A percentile compares a stretch with the other conserved stretches of the same genome.
These are phyloP conservation scores for Hebeloma cylindrosporum DNA, from an alignment of 768 basidiomycete species.

Conservation along the genomic window DNA sequence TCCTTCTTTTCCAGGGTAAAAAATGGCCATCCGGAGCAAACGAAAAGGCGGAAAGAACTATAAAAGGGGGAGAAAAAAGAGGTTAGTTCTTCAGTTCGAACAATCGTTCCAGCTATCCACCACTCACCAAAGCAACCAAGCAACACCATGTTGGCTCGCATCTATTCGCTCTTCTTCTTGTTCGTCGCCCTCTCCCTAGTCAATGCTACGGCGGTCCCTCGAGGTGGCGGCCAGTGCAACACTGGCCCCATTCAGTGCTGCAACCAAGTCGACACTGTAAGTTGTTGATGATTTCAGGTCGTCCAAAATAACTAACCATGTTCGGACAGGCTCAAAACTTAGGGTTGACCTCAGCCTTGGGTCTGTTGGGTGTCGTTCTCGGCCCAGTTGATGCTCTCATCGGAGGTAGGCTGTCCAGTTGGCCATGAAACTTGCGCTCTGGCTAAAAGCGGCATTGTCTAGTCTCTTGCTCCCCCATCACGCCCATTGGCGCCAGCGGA, in stretches of 20 bases:
- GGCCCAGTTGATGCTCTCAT: constrained; percentile 16
- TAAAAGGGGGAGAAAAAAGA: constrained; percentile 8
- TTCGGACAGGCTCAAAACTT: not conserved
- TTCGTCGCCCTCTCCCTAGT: constrained; percentile 22
- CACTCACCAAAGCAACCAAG: not conserved
- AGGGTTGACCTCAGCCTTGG: constrained; percentile 2
- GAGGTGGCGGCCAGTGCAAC: constrained; percentile 19
- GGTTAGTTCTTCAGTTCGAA: constrained; percentile 14
- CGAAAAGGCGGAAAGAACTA: not conserved
- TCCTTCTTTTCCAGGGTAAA: not conserved
- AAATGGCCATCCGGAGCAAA: not conserved
- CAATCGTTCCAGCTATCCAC: constrained; percentile 7
- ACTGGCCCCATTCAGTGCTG: constrained; percentile 23
- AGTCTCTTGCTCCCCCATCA: constrained; percentile 21
- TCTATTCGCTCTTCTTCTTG: constrained; percentile 17
- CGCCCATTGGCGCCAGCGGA: constrained; percentile 14
- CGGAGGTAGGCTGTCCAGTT: constrained; percentile 16
- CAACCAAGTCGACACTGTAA: constrained; percentile 18
- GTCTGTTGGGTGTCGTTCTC: constrained; percentile 13
- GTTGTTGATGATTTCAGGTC: too few species aligned
- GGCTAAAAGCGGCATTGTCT: not conserved
- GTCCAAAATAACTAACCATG: too few species aligned
- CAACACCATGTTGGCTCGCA: constrained; percentile 22
- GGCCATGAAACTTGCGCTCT: too few species aligned
- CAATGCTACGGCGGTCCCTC: constrained; percentile 19